A percentile compares a stretch with the other conserved stretches of the same genome.
Conservation (phyloP, 1,284 basidiomycete species). For the Leccinum subrobustum region DNA sequence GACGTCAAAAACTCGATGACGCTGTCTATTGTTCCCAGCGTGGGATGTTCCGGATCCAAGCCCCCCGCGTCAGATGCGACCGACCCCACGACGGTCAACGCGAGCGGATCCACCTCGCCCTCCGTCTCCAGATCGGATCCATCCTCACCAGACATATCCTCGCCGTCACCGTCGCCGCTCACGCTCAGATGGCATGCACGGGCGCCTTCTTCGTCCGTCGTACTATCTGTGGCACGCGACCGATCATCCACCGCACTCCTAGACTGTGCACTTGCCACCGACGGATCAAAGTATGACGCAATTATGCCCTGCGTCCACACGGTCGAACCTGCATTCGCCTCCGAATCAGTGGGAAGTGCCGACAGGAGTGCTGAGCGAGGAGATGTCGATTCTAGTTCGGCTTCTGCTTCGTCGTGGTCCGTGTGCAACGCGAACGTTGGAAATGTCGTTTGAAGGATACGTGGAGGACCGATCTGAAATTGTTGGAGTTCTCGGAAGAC, state of each 20-base stretch:
- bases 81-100: conserved; percentile 27
- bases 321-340: conserved; percentile 51
- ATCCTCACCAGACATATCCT: conserved; percentile 8
- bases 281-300: conserved; percentile 43
- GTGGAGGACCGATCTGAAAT: conserved; percentile 44
- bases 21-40: conserved; percentile 34
- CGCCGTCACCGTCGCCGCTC: background rate
- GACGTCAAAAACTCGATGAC: conserved; percentile 35
- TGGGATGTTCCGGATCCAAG: conserved; percentile 28
- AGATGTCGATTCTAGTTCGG: conserved; percentile 33
- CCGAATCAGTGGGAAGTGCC: conserved; percentile 36
- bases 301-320: conserved; percentile 67
- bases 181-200: background rate
- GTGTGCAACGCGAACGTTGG: conserved; percentile 6
- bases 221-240: conserved; percentile 23
- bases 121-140: conserved; percentile 35
- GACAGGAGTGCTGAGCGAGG: conserved; percentile 20
- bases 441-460: conserved; percentile 25
- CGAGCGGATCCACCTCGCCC: conserved; percentile 27
- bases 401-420: conserved; percentile 22
- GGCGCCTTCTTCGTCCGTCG: conserved; percentile 15
- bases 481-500: conserved; percentile 68
- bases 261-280: conserved; percentile 28
- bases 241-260: conserved; percentile 31
- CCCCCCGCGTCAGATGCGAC: conserved; percentile 20